Evolutionary conservation across 2,329 filamentous ascomycete genomes (phyloP), one percentile per base, ranked within the genome.

Genomic region (Stachybotrys chartarum): DNA sequence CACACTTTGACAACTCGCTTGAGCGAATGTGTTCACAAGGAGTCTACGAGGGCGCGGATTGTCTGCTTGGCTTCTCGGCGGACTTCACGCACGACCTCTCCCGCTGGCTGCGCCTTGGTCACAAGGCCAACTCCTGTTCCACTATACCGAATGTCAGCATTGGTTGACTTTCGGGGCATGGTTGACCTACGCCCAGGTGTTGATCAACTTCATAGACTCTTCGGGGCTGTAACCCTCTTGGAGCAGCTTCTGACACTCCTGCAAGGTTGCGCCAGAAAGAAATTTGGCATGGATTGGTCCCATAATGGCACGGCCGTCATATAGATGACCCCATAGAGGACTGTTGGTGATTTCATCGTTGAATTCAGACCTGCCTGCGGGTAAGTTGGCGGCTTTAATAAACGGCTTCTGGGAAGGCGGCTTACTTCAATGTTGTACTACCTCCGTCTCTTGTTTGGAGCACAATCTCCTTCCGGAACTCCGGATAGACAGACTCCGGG

Each of bases 91-190:
- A 78, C 74, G 57, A 78, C 76, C 17, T 76, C 72, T 0, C 67
- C 73, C 1, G 75, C 71, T 8, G 74, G 70, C 17, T 71, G 67
- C 5, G 61, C 61, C 30, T 72, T 68, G n/a, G 65, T 73, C n/a
- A 79, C 70, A 30, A 78, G 60, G 3, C 76, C 76, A 17, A 79
- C 71, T 0, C 68, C 76, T 5, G 76, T 73, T 47, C 76, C 76
- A 7, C 71, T 73, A 44, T 44, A 35, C 17, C 10, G 52, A 7
- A 51, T 46, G 44, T 62, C 32, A 62, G 61, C 51, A 42, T 14
- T 42, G 6, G 16, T 6, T 10, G 31, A 5, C 12, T 32, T 7
- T 6, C 5, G 2, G n/a, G 42, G 48, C 11, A 30, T 8, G 14
- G 14, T 17, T 31, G 54, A 68, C 70, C 65, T 60, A 73, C 62